Evolutionary conservation across 2,329 filamentous ascomycete genomes (phyloP), one percentile per base, ranked within the genome.

Genomic region (Fusarium fujikuroi): DNA sequence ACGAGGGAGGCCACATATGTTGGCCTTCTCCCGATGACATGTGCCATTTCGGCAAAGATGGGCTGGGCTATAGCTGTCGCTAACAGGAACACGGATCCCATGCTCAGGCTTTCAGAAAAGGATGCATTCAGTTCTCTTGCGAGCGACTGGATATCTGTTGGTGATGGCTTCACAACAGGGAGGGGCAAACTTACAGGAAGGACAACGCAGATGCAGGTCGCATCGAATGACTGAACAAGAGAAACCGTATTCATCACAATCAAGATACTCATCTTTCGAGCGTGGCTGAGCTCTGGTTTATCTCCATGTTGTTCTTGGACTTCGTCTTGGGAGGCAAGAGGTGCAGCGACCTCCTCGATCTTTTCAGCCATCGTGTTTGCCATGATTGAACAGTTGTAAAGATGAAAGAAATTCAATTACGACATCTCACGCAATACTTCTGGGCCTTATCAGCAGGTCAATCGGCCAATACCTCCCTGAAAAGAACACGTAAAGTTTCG

Each of bases 1-100:
- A 21, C 28, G n/a, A 75, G 28, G 8, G 70, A 56, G 3, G 52
- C n/a, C 11, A 78, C 34, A 34, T 78, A 77, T 16, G 76, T 69
- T 18, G 70, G 63, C 52, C 81, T 83, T 18, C 81, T 73, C 3
- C 82, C 82, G 43, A 83, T 76, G 12, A 82, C 81, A 56, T 77
- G 77, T 37, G 81, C 82, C 15, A 84, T 62, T 6, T 81, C 80
- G 11, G 81, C 79, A n/a, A 84, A 75, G 9, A 81, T 79, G 7
- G 89, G 90, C 74, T 91, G 87, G 46, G 89, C 85, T 36, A 91
- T 87, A 2, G 91, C 90, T 63, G 88, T 90, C 7, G 90, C 88
- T 9, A 94, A 85, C 9, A 94, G 83, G 72, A 92, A 94, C 21
- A 89, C 90, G 9, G 92, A 93, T 4, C 91, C 92, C 18, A 79